A percentile compares a stretch with the other conserved stretches of the same genome.
These are phyloP conservation scores for Candida quercuum DNA, from an alignment of 805 yeast species.

Conservation along the genomic window DNA sequence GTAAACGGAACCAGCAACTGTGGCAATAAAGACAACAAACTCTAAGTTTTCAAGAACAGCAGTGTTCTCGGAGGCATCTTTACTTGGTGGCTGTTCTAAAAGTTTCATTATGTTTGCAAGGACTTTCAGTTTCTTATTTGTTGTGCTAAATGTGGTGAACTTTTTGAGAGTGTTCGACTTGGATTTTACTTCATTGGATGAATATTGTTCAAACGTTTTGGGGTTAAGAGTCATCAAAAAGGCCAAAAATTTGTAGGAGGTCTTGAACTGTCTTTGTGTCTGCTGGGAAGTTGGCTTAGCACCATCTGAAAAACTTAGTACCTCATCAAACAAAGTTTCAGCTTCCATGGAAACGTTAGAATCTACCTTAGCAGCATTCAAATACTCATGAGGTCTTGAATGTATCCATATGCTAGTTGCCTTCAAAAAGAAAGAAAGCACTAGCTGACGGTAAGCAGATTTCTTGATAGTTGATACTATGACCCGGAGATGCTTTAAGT, in stretches of 20 bases:
- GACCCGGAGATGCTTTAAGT: conserved; percentile 34
- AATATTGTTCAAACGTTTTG: conserved; percentile 22
- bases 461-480: conserved; percentile 33
- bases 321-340: conserved; percentile 32
- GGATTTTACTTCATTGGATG: conserved; percentile 12
- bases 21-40: conserved; percentile 27
- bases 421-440: conserved; percentile 41
- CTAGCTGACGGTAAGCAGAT: conserved; percentile 39
- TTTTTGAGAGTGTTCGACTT: conserved; percentile 18
- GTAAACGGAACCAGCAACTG: conserved; percentile 28
- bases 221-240: conserved; percentile 30
- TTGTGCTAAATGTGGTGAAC: conserved; percentile 13
- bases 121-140: conserved; percentile 21
- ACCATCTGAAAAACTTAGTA: conserved; percentile 24
- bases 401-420: conserved; percentile 45
- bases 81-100: conserved; percentile 12
- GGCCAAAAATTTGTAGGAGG: conserved; percentile 29
- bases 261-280: conserved; percentile 20
- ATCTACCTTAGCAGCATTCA: conserved; percentile 20
- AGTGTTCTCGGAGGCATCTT: conserved; percentile 18
- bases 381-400: conserved; percentile 42
- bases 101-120: conserved; percentile 14
- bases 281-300: conserved; percentile 8
- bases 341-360: conserved; percentile 22
- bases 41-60: conserved; percentile 24